phyloP scores from a whole-genome alignment of 192 early-diverging fungal genomes.

The Coemansia sp. region DNA sequence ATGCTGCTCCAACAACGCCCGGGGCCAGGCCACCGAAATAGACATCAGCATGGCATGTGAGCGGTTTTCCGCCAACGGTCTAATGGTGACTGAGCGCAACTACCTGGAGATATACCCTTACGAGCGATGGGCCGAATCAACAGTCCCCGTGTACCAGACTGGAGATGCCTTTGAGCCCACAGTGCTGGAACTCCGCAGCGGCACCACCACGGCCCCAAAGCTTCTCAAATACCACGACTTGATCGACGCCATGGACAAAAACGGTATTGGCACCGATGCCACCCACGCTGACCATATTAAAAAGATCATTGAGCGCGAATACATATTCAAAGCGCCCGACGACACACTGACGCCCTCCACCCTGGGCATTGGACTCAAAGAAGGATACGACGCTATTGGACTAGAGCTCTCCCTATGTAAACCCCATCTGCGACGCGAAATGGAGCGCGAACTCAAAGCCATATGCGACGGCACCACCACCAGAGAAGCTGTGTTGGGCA shows the following conservation, averaged over 20 bases:
- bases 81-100: constrained; percentile 78
- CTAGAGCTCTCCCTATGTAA: constrained; percentile 85
- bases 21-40: constrained; percentile 78
- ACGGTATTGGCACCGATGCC: constrained; percentile 96
- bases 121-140: constrained; percentile 78
- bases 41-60: constrained; percentile 69
- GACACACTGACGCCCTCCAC: constrained; percentile 68
- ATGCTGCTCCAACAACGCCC: constrained; percentile 87
- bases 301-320: constrained; percentile 84
- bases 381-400: constrained; percentile 83
- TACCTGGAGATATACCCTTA: constrained; percentile 92
- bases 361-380: constrained; percentile 80
- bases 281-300: constrained; percentile 96
- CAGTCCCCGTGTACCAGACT: constrained; percentile 66
- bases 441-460: constrained; percentile 72
- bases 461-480: constrained; percentile 68
- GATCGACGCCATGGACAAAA: constrained; percentile 87
- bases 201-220: constrained; percentile 66
- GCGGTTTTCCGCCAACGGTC: constrained; percentile 64
- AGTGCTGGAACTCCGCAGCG: constrained; percentile 60
- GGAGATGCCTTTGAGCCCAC: constrained; percentile 70
- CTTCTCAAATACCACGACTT: constrained; percentile 83
- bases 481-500: constrained; percentile 64
- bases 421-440: constrained; percentile 79
- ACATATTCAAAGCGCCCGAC: constrained; percentile 66